These are phyloP conservation scores for Populus hybrid DNA, from an alignment of 441 rosid genomes.

Conservation along the genomic window DNA sequence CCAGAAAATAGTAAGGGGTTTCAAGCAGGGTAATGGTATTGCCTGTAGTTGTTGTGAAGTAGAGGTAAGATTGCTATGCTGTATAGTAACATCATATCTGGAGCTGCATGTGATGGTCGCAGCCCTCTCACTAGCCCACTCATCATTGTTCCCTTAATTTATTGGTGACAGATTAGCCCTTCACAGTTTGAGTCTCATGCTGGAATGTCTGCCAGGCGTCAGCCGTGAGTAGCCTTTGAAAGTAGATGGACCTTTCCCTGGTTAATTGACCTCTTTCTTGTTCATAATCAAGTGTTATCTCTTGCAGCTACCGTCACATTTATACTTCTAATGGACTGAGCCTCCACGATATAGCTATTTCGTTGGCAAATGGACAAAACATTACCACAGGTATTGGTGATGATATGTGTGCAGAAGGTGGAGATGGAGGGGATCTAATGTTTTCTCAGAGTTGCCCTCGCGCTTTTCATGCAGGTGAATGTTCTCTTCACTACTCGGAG, in stretches of 20 bases:
- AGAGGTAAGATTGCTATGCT: conserved; percentile 48
- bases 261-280: conserved; percentile 5
- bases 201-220: conserved; percentile 97
- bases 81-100: neutral
- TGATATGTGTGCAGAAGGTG: conserved; percentile 87
- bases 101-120: neutral
- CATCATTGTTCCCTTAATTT: conserved; percentile 1
- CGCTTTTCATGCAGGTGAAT: conserved; percentile 77
- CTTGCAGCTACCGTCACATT: conserved; percentile 86
- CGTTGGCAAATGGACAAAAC: conserved; percentile 74
- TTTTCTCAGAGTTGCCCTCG: conserved; percentile 76
- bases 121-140: conserved; percentile 2
- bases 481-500: conserved; percentile 8
- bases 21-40: conserved; percentile 85
- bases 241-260: neutral
- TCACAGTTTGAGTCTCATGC: conserved; percentile 99
- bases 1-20: too few species aligned
- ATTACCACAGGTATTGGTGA: conserved; percentile 67
- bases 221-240: conserved; percentile 65
- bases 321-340: conserved; percentile 74
- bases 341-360: conserved; percentile 87
- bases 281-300: conserved; percentile 12
- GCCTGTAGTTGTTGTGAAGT: conserved; percentile 72
- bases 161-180: conserved; percentile 74
- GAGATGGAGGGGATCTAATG: conserved; percentile 72